Evolutionary conservation across 2,329 filamentous ascomycete genomes (phyloP).

Genomic region (Magnaporthales sp.): DNA sequence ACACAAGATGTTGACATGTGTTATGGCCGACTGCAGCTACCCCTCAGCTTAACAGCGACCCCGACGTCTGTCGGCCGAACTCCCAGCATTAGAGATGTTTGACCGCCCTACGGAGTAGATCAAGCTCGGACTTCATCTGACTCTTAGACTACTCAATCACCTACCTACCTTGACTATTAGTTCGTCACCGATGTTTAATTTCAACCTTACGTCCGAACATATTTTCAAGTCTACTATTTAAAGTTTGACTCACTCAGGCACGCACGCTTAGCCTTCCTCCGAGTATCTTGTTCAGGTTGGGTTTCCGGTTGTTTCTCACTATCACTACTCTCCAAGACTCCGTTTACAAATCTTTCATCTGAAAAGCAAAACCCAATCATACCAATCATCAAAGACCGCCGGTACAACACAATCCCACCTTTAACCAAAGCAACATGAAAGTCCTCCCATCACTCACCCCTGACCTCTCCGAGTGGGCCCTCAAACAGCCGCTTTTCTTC

Average conservation of each 20-base stretch:
- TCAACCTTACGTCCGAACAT: no score
- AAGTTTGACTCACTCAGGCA: no score
- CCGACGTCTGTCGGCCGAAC: not conserved
- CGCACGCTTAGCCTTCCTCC: no score
- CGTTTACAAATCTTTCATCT: no score
- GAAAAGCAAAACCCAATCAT: no score
- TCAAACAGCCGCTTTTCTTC: conserved; percentile 65
- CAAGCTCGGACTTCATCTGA: not conserved
- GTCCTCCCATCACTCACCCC: conserved; percentile 28
- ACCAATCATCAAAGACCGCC: no score
- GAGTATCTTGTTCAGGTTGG: no score
- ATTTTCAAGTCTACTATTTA: no score
- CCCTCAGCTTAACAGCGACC: not conserved
- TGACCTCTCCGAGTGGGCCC: conserved; percentile 54
- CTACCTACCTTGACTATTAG: no score
- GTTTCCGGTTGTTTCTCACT: no score
- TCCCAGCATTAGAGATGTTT: not conserved
- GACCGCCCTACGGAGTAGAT: not conserved
- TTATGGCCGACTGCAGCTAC: not conserved
- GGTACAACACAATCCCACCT: not conserved
- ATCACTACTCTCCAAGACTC: no score
- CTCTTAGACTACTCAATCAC: not conserved
- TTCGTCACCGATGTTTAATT: not conserved
- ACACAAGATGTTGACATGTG: not conserved
- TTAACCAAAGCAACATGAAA: conserved; percentile 1